Percentiles rank a stretch among this genome's conserved stretches.
Conservation (phyloP, 345 rosid genomes). For the Cardamine resedifolia region DNA sequence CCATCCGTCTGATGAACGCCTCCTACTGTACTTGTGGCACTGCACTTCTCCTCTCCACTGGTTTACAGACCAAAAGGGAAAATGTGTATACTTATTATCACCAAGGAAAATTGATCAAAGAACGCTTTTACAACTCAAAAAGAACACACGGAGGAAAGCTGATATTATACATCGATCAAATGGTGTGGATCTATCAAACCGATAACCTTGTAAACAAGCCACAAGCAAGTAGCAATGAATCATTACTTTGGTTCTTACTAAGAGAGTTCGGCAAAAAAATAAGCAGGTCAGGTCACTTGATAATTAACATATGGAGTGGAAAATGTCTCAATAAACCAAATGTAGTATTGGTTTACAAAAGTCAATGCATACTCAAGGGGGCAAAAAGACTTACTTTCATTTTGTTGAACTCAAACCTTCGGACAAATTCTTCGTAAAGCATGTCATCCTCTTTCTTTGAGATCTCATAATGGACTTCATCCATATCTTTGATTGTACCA, state of each 20-base stretch:
- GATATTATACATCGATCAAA: not conserved
- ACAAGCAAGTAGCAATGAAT: not conserved
- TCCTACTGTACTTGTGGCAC: constrained; percentile 84
- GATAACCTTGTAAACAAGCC: not conserved
- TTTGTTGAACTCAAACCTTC: constrained; percentile 80
- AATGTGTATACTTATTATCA: not conserved
- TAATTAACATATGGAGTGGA: not conserved
- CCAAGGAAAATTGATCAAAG: not conserved
- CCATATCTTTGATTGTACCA: constrained; percentile 82
- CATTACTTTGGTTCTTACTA: not conserved
- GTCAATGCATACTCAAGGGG: constrained; percentile 21
- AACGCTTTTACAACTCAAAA: not conserved
- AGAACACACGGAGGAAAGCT: not conserved
- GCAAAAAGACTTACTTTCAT: constrained; percentile 58
- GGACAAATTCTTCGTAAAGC: constrained; percentile 83
- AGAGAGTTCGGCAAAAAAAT: not conserved
- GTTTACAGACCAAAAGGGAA: constrained; percentile 9
- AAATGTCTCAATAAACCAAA: not conserved
- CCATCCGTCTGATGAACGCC: constrained; percentile 85
- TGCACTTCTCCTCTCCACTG: constrained; percentile 80
- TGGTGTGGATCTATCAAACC: not conserved
- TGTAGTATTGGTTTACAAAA: not conserved
- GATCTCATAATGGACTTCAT: constrained; percentile 95
- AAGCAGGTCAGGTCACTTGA: not conserved
- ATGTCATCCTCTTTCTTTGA: constrained; percentile 97